Conservation (phyloP, 2,329 filamentous ascomycete genomes). For the Penicillium sp. region DNA sequence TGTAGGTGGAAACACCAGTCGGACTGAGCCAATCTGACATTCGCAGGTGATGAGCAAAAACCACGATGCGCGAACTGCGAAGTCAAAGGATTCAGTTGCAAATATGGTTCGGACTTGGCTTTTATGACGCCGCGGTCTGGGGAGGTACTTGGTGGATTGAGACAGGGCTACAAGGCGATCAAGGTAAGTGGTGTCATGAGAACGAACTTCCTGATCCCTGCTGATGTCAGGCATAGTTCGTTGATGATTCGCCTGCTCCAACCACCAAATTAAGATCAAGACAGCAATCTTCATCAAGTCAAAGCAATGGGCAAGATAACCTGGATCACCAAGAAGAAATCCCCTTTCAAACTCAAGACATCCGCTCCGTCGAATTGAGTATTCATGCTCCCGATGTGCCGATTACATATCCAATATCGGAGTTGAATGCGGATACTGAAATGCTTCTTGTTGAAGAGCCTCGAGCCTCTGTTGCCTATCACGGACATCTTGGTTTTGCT, state of each 20-base stretch:
- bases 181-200: slow-evolving; percentile 10
- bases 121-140: slow-evolving; percentile 20
- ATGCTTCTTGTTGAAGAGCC: background rate
- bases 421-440: background rate
- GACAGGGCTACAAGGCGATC: slow-evolving; percentile 18
- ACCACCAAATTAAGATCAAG: background rate
- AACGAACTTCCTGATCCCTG: background rate
- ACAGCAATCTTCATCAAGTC: background rate
- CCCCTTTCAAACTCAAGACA: background rate
- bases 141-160: background rate
- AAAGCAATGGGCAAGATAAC: background rate
- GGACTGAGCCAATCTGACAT: background rate
- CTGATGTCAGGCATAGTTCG: slow-evolving; percentile 15
- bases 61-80: slow-evolving; percentile 26
- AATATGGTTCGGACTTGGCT: slow-evolving; percentile 23
- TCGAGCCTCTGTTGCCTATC: background rate
- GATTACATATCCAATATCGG: background rate
- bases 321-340: background rate
- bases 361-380: background rate
- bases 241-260: slow-evolving; percentile 20
- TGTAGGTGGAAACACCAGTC: slow-evolving; percentile 11
- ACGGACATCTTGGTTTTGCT: slow-evolving; percentile 1
- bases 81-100: slow-evolving; percentile 24
- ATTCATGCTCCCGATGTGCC: background rate
- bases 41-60: slow-evolving; percentile 26